These are phyloP conservation scores for Anacardium occidentale DNA, from an alignment of 345 rosid genomes.

Conservation along the genomic window DNA sequence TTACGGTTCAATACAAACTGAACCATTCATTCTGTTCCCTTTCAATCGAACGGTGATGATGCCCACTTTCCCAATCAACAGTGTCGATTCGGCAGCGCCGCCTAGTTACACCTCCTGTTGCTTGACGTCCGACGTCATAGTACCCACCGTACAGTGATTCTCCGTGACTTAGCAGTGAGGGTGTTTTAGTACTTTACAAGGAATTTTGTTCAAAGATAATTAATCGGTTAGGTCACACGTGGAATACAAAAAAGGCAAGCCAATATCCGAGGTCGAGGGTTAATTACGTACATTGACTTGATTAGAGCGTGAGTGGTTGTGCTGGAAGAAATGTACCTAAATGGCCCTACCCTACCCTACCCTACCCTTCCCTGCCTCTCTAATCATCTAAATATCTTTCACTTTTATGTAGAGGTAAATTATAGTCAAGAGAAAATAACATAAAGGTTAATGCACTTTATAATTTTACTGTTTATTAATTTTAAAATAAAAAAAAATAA, in stretches of 20 bases:
- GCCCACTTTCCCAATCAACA: conserved; percentile 9
- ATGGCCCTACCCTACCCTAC: too few species aligned
- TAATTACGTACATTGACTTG: neutral
- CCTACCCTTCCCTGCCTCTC: too few species aligned
- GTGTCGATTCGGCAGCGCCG: conserved; percentile 25
- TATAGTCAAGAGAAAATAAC: neutral
- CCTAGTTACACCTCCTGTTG: conserved; percentile 7
- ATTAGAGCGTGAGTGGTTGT: neutral
- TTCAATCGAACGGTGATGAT: conserved; percentile 11
- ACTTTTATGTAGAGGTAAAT: neutral
- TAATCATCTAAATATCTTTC: neutral
- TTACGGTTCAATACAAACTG: neutral
- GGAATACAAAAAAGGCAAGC: neutral
- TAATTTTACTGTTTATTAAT: too few species aligned
- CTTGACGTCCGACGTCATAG: neutral
- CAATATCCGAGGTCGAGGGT: too few species aligned
- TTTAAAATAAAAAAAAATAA: too few species aligned
- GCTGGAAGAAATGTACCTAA: neutral
- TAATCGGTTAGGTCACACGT: neutral
- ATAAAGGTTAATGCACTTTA: too few species aligned
- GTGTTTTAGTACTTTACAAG: neutral
- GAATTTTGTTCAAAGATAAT: too few species aligned
- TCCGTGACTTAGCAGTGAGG: neutral
- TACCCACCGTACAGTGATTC: neutral
- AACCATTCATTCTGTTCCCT: neutral